Conservation (phyloP, 352 stramenopile genomes). For the Pythium pyrilobum region DNA sequence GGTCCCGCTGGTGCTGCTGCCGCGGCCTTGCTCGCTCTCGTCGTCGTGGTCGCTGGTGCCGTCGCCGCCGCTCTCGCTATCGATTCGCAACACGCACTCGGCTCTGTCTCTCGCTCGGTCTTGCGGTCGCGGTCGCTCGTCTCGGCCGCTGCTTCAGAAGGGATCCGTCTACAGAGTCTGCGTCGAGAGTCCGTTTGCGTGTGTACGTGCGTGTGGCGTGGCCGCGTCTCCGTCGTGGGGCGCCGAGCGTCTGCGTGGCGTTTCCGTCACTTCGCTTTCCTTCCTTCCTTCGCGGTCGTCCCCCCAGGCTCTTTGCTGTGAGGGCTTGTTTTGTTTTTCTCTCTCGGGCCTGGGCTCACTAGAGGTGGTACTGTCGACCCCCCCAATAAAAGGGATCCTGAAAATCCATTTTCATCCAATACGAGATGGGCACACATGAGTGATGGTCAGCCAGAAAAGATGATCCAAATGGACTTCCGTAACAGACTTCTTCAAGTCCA, state of each 20-base stretch:
- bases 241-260: too few species aligned
- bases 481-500: conserved; percentile 18
- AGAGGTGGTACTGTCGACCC: not conserved
- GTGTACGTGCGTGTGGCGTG: too few species aligned
- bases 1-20: conserved; percentile 2
- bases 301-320: not conserved
- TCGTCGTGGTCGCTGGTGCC: conserved; percentile 12
- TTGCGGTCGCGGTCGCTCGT: too few species aligned
- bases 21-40: conserved; percentile 13
- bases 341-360: not conserved
- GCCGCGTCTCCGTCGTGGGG: too few species aligned
- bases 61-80: not conserved
- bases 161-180: too few species aligned
- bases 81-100: too few species aligned
- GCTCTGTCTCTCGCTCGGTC: too few species aligned
- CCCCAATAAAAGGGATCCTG: not conserved
- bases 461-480: not conserved
- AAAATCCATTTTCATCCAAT: conserved; percentile 8
- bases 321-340: conserved; percentile 13
- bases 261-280: too few species aligned
- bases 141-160: too few species aligned
- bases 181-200: too few species aligned
- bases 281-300: conserved; percentile 5
- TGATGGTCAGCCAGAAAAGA: too few species aligned
- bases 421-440: too few species aligned